These are phyloP conservation scores for Penicillium oxalicum DNA, from an alignment of 2,329 filamentous ascomycete species.

Conservation along the genomic window DNA sequence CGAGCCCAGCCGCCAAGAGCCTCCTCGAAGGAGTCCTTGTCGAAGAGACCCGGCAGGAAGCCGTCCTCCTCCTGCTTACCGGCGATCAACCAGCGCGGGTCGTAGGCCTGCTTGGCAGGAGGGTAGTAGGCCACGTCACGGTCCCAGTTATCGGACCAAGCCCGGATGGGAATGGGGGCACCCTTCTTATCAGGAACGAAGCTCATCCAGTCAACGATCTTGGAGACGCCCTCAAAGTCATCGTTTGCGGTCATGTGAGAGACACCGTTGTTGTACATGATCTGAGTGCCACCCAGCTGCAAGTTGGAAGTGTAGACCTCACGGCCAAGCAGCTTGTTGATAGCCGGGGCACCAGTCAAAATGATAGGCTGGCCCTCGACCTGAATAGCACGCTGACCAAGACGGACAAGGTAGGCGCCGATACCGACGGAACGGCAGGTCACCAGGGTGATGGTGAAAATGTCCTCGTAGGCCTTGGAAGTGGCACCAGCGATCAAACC, in stretches of 20 bases:
- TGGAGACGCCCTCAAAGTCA: conserved; percentile 94
- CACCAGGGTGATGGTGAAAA: conserved; percentile 95
- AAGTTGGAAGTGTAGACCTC: conserved; percentile 99
- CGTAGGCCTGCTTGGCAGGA: conserved; percentile 76
- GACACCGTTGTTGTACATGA: conserved; percentile 99
- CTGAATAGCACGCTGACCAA: conserved; percentile 96
- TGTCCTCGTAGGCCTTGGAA: conserved; percentile 94
- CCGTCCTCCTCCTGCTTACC: conserved; percentile 78
- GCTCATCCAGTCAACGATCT: conserved; percentile 97
- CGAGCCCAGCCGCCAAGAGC: conserved; percentile 94
- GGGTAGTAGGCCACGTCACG: conserved; percentile 80
- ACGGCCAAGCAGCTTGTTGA: conserved; percentile 96
- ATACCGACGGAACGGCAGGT: conserved; percentile 99
- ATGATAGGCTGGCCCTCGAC: conserved; percentile 99
- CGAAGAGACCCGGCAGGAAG: conserved; percentile 88
- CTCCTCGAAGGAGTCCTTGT: conserved; percentile 95
- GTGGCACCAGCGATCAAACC: conserved; percentile 98
- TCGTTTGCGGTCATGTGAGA: conserved; percentile 98
- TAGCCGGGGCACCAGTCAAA: conserved; percentile 89
- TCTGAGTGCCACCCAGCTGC: conserved; percentile 99
- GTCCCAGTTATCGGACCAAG: conserved; percentile 81
- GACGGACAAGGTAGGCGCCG: conserved; percentile 95
- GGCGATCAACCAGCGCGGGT: conserved; percentile 87
- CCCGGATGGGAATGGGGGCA: conserved; percentile 85
- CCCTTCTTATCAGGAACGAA: conserved; percentile 95